Evolutionary conservation across 1,139 yeast genomes (phyloP), one percentile per base, ranked within the genome.

Genomic region (Debaryomyces nepalensis): DNA sequence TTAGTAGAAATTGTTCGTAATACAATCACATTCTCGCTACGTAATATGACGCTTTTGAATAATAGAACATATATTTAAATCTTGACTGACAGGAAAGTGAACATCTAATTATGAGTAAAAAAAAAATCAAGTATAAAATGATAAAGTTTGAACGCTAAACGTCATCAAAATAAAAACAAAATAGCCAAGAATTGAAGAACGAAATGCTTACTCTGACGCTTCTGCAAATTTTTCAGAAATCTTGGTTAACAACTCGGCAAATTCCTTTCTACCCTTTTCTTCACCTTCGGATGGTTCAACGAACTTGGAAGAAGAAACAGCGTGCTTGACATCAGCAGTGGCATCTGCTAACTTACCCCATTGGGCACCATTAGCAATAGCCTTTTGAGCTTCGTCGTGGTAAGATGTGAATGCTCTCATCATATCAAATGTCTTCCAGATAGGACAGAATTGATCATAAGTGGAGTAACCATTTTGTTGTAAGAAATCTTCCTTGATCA

Each of bases 401-500:
- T 93, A 93, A 33, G 90, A 70, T 49, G 90, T 82, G 59, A 93
- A 93, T 16, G 93, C 85, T 70, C 87, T 89, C 97, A 93, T 90
- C 99, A 93, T 93, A 65, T 89, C 95, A 58, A 81, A 86, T 44
- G 99, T 93, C 79, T 93, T 93, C 99, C 99, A 93, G 61, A 93
- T 87, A 56, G 99, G 99, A 74, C 99, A 93, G 85, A 90, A 93
- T 39, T 96, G 96, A 72, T 93, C 99, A 65, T 95, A 93, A 41
- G 96, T 75, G 33, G 98, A 93, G 73, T 95, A 93, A 73, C 99
- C 99, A 68, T 93, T 93, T 75, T 93, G 99, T 75, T 93, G 99
- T 66, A 93, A 79, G 82, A 93, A 93, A 72, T 93, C 99, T 71
- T 93, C 99, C 73, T 93, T 93, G 68, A 93, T 82, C 66, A 93